Percentiles rank a stretch among this genome's conserved stretches.
These are phyloP conservation scores for Nitzschia sp. DNA, from an alignment of 108 stramenopile species.

Conservation along the genomic window DNA sequence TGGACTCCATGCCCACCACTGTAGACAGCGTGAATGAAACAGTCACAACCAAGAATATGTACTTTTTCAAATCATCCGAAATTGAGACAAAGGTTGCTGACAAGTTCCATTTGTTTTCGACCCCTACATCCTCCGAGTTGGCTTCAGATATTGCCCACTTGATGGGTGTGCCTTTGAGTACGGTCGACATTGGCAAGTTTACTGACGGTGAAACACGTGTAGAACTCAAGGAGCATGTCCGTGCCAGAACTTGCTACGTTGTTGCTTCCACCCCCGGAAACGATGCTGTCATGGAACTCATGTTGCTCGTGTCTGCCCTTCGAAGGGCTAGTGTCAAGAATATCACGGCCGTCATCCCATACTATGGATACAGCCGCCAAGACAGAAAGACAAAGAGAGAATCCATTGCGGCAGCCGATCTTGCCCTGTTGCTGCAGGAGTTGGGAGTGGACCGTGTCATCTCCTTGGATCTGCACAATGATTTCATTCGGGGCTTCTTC, in stretches of 20 bases:
- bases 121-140: conserved; percentile 60
- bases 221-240: conserved; percentile 60
- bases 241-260: conserved; percentile 81
- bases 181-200: conserved; percentile 64
- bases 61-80: conserved; percentile 65
- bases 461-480: conserved; percentile 80
- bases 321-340: conserved; percentile 75
- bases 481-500: conserved; percentile 74
- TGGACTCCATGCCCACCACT: conserved; percentile 15
- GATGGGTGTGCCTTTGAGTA: conserved; percentile 61
- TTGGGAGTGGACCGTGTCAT: conserved; percentile 89
- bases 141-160: conserved; percentile 77
- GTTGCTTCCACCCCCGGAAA: conserved; percentile 66
- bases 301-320: conserved; percentile 70
- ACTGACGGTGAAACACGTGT: conserved; percentile 80
- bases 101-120: conserved; percentile 74
- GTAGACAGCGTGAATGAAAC: conserved; percentile 2
- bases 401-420: conserved; percentile 84
- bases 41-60: conserved; percentile 79
- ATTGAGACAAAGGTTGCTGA: conserved; percentile 48
- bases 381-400: conserved; percentile 68
- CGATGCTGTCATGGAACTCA: conserved; percentile 76
- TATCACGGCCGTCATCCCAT: conserved; percentile 85
- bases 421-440: conserved; percentile 76
- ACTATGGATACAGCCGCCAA: conserved; percentile 85